Evolutionary conservation across 352 stramenopile species (phyloP).

Genomic region (Plasmopara muralis): DNA sequence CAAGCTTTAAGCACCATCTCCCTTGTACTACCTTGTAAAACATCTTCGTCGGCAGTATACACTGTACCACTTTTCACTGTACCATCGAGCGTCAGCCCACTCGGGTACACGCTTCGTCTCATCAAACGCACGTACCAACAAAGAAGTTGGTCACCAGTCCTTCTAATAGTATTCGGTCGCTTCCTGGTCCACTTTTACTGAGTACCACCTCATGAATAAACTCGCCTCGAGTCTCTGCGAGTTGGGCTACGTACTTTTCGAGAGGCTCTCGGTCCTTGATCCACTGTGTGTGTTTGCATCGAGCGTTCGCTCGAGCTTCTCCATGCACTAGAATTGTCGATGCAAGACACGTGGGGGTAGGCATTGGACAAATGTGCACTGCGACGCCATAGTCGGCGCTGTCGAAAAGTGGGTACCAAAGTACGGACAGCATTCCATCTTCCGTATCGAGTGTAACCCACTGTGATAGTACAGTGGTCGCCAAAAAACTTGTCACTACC

Average conservation of each 20-base stretch:
- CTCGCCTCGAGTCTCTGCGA: constrained; percentile 15
- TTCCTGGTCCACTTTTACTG: constrained; percentile 13
- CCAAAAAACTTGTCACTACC: constrained; percentile 9
- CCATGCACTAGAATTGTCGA: constrained; percentile 53
- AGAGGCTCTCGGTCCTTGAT: constrained; percentile 47
- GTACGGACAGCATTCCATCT: constrained; percentile 59
- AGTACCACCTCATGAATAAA: constrained; percentile 59
- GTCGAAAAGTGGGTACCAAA: constrained; percentile 37
- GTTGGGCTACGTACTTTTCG: constrained; percentile 26
- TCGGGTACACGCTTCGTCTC: neutral
- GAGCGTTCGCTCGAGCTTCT: constrained; percentile 29
- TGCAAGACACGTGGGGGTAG: constrained; percentile 27
- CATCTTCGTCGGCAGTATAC: constrained; percentile 35
- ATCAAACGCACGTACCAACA: constrained; percentile 32
- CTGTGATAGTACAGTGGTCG: constrained; percentile 7
- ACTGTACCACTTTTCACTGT: constrained; percentile 40
- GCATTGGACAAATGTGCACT: constrained; percentile 54
- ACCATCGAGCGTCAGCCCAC: constrained; percentile 1
- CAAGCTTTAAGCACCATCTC: constrained; percentile 60
- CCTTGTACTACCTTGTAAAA: constrained; percentile 58
- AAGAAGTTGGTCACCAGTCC: constrained; percentile 79
- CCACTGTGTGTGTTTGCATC: constrained; percentile 70
- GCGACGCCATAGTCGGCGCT: constrained; percentile 28
- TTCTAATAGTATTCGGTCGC: constrained; percentile 48
- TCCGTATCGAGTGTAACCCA: constrained; percentile 4